Conservation (phyloP, 208 protist genomes). For the Leptomonas pyrrhocoris region DNA sequence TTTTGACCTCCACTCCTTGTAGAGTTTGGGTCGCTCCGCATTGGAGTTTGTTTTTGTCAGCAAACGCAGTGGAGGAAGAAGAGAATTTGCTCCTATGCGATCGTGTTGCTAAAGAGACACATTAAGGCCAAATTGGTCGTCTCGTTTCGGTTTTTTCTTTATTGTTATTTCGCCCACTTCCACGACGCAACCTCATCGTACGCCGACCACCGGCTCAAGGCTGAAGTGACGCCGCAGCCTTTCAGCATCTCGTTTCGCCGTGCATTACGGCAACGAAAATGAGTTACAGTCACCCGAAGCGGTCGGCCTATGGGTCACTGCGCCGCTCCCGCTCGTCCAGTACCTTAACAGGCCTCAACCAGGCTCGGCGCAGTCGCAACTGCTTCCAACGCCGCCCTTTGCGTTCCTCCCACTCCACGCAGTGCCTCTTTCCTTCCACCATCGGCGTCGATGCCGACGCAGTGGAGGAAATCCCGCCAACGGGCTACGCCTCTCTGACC, state of each 20-base stretch:
- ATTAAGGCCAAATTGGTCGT: no score
- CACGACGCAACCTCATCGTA: no score
- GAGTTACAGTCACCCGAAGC: conserved; percentile 25
- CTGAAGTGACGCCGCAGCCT: no score
- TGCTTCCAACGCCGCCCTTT: conserved; percentile 31
- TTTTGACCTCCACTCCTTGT: background rate
- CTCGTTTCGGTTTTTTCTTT: no score
- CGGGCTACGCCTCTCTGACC: conserved; percentile 3
- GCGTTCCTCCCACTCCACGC: conserved; percentile 23
- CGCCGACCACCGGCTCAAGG: no score
- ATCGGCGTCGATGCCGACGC: background rate
- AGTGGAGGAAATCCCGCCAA: background rate
- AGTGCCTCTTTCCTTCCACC: conserved; percentile 26
- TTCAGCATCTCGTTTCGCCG: background rate
- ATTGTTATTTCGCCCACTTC: no score
- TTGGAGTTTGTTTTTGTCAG: no score
- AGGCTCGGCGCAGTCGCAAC: conserved; percentile 22
- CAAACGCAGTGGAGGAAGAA: no score
- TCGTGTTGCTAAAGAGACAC: no score
- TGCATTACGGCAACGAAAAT: background rate
- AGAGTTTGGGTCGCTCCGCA: no score
- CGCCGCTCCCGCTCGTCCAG: conserved; percentile 17
- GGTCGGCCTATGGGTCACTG: background rate
- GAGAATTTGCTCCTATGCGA: no score
- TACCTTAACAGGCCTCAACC: conserved; percentile 2